Evolutionary conservation across 345 rosid genomes (phyloP).

Genomic region (Camelina laxa): DNA sequence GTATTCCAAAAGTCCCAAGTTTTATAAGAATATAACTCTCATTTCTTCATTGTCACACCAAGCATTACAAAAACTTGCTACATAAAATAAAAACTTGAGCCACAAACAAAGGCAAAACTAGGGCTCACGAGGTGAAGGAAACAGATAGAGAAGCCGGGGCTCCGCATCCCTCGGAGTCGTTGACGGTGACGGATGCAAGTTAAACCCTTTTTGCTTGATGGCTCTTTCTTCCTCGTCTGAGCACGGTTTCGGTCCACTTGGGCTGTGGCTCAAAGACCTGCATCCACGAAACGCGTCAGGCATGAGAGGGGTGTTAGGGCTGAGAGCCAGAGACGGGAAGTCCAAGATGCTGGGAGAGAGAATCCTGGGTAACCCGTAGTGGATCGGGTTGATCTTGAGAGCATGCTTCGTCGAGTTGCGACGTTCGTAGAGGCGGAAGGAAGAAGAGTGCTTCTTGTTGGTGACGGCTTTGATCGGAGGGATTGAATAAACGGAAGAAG

Average conservation of each 20-base stretch:
- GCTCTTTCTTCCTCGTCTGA: constrained; percentile 66
- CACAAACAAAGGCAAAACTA: not conserved
- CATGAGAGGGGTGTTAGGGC: constrained; percentile 76
- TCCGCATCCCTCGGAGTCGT: constrained; percentile 65
- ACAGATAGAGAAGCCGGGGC: constrained; percentile 75
- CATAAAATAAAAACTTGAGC: not conserved
- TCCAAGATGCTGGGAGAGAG: constrained; percentile 81
- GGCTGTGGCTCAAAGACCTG: constrained; percentile 34
- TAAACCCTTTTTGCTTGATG: constrained; percentile 77
- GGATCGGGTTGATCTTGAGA: constrained; percentile 72
- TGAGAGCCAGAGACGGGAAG: constrained; percentile 70
- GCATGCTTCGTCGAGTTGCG: constrained; percentile 72
- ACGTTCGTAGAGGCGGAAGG: constrained; percentile 72
- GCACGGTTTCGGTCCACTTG: not conserved
- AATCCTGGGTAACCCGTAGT: constrained; percentile 62
- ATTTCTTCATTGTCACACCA: not conserved
- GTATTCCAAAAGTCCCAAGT: not conserved
- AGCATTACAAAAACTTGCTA: not conserved
- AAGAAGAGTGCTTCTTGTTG: constrained; percentile 54
- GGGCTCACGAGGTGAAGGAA: constrained; percentile 42
- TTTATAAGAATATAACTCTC: not conserved
- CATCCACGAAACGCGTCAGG: constrained; percentile 73
- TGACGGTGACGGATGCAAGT: constrained; percentile 73
- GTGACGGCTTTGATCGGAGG: constrained; percentile 74
- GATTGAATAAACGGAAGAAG: constrained; percentile 58